These are phyloP conservation scores for Aureobasidium sp. DNA, from an alignment of 2,329 filamentous ascomycete genomes.

Conservation along the genomic window DNA sequence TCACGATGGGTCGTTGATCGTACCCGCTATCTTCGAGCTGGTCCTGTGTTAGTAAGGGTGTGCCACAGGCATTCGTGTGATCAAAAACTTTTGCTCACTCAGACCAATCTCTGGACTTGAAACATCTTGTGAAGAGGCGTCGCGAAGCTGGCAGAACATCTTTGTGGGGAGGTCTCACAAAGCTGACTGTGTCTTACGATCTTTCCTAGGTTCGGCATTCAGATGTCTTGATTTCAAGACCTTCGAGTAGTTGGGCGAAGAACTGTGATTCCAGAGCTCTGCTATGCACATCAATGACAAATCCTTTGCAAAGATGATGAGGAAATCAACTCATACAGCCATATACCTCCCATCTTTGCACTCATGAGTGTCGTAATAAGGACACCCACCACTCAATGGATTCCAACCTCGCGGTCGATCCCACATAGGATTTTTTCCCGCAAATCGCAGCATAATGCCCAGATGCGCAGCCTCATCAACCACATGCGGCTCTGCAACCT, in stretches of 20 bases:
- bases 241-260: slow-evolving; percentile 58
- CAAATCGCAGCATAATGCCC: slow-evolving; percentile 66
- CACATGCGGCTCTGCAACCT: slow-evolving; percentile 95
- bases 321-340: slow-evolving; percentile 48
- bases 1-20: slow-evolving; percentile 64
- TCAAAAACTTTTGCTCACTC: slow-evolving; percentile 87
- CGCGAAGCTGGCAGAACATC: slow-evolving; percentile 14
- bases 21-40: slow-evolving; percentile 60
- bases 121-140: slow-evolving; percentile 28
- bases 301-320: neutral
- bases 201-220: slow-evolving; percentile 44
- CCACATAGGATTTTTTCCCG: slow-evolving; percentile 56
- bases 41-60: slow-evolving; percentile 69
- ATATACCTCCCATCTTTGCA: slow-evolving; percentile 72
- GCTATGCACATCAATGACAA: slow-evolving; percentile 15
- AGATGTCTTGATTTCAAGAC: slow-evolving; percentile 49
- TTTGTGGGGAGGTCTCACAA: slow-evolving; percentile 53
- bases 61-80: slow-evolving; percentile 83
- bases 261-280: slow-evolving; percentile 86
- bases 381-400: slow-evolving; percentile 72
- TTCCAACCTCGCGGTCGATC: slow-evolving; percentile 61
- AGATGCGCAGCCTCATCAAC: slow-evolving; percentile 81
- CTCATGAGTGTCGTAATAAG: slow-evolving; percentile 85
- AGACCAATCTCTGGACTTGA: slow-evolving; percentile 58
- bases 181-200: slow-evolving; percentile 58